Evolutionary conservation across 2,329 filamentous ascomycete species (phyloP).

Genomic region (Neonectria ditissima): DNA sequence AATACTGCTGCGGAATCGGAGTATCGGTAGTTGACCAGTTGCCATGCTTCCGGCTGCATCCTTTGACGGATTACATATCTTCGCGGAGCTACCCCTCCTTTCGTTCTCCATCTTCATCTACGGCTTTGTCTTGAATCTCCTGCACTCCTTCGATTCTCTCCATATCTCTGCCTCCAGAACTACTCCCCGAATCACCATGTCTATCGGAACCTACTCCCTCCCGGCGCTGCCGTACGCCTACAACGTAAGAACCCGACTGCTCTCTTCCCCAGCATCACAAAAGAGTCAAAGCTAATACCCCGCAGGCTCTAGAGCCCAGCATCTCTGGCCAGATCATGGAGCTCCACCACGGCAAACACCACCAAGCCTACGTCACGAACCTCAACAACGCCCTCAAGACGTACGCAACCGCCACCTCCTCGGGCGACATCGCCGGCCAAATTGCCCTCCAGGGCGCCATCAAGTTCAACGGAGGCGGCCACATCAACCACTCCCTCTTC

Average conservation of each 20-base stretch:
- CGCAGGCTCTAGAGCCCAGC: slow-evolving; percentile 75
- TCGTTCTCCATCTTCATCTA: slow-evolving; percentile 14
- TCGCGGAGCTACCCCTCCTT: slow-evolving; percentile 24
- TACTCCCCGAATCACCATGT: slow-evolving; percentile 46
- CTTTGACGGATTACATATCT: slow-evolving; percentile 8
- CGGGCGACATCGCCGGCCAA: slow-evolving; percentile 71
- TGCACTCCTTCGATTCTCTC: neutral
- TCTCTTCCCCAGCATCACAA: neutral
- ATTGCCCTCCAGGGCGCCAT: slow-evolving; percentile 77
- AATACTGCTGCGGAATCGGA: slow-evolving; percentile 16
- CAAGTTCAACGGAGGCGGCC: slow-evolving; percentile 91
- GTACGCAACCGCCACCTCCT: slow-evolving; percentile 66
- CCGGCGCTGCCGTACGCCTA: slow-evolving; percentile 77
- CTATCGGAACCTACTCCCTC: slow-evolving; percentile 65
- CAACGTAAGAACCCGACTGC: slow-evolving; percentile 65
- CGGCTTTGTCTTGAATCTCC: slow-evolving; percentile 6
- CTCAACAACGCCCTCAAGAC: slow-evolving; percentile 75
- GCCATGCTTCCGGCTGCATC: neutral
- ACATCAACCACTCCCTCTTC: slow-evolving; percentile 94
- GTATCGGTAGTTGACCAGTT: neutral
- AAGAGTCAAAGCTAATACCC: slow-evolving; percentile 8
- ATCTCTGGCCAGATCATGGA: slow-evolving; percentile 86
- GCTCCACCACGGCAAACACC: slow-evolving; percentile 83
- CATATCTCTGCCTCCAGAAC: neutral
- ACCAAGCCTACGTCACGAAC: slow-evolving; percentile 82